phyloP scores from a whole-genome alignment of 495 filamentous ascomycete species.

The Penicillium subrubescens region DNA sequence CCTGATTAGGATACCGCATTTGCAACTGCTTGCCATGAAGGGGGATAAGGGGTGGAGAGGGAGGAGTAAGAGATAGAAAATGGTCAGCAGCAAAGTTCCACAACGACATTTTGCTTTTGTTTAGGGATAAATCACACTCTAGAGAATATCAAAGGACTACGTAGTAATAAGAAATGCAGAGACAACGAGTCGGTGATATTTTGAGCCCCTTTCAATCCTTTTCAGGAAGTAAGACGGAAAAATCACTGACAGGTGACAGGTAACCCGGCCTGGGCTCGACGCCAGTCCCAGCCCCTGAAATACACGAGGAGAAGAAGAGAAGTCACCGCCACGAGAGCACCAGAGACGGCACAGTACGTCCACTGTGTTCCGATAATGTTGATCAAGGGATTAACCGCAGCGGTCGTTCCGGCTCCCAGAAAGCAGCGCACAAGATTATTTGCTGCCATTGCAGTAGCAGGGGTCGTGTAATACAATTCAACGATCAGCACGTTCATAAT shows the following conservation, averaged over 20 bases:
- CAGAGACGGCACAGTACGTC: conserved; percentile 26
- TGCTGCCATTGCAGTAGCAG: conserved; percentile 66
- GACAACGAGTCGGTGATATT: background rate
- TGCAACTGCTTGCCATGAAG: conserved; percentile 7
- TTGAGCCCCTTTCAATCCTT: background rate
- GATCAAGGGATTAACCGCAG: conserved; percentile 61
- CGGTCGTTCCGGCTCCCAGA: conserved; percentile 64
- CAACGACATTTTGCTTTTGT: background rate
- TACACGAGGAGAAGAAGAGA: conserved; percentile 28
- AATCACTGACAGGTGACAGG: background rate
- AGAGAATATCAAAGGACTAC: background rate
- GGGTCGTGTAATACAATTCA: conserved; percentile 61
- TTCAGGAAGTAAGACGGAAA: background rate
- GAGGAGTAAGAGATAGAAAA: background rate
- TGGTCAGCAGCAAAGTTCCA: background rate
- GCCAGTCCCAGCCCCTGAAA: conserved; percentile 15
- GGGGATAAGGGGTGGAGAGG: background rate
- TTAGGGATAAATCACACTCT: background rate
- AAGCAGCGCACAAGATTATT: conserved; percentile 71
- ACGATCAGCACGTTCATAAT: conserved; percentile 47
- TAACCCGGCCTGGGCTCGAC: conserved; percentile 6
- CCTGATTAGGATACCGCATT: conserved; percentile 13
- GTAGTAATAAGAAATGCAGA: background rate
- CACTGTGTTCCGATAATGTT: conserved; percentile 13
- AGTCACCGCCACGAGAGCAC: conserved; percentile 10